Evolutionary conservation across 768 basidiomycete genomes (phyloP), one percentile per base, ranked within the genome.

Genomic region (Saitozyma sp.): DNA sequence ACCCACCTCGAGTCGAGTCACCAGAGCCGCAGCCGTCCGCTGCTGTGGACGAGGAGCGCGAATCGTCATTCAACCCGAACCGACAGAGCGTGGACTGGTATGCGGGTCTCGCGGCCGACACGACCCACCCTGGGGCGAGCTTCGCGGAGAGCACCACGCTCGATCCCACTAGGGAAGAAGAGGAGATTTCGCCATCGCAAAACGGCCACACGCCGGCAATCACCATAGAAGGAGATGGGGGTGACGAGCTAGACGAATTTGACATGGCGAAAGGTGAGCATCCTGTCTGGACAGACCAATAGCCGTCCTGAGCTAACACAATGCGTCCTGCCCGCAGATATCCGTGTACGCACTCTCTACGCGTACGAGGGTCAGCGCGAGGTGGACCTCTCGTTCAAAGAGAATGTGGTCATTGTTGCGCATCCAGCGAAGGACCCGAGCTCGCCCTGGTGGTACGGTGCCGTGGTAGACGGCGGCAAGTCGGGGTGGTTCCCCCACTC

Each of bases 401-500:
- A 89, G 73, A 92, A 97, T 77, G 72, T 87, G 29, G 83, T 93
- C 54, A 80, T 98, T 11, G 79, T 82, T 41, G 92, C 90, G 10
- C 85, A 95, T 78, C 92, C 93, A 0, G 91, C 93, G 16, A 95
- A 90, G 78, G 82, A 82, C 56, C 83, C 87, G 40, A 86, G 84
- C 17, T 87, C 89, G 45, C 91, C 92, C 65, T 98, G 96, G 96
- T 95, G 92, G 91, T 90, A 89, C 75, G 93, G 92, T 37, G 89
- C 83, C 5, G 77, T 85, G 14, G 80, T 87, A 40, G 85, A 82
- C 58, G 85, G 83, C 56, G 87, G 88, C 17, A 86, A 84, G 72
- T 82, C 84, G 41, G 96, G 96, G 1, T 86, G 94, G 82, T 91
- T 97, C 86, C 95, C 95, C 0, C 87, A 88, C 76, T 87, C 87